These are phyloP conservation scores for Amanita rimosa DNA, from an alignment of 768 basidiomycete species.

Conservation along the genomic window DNA sequence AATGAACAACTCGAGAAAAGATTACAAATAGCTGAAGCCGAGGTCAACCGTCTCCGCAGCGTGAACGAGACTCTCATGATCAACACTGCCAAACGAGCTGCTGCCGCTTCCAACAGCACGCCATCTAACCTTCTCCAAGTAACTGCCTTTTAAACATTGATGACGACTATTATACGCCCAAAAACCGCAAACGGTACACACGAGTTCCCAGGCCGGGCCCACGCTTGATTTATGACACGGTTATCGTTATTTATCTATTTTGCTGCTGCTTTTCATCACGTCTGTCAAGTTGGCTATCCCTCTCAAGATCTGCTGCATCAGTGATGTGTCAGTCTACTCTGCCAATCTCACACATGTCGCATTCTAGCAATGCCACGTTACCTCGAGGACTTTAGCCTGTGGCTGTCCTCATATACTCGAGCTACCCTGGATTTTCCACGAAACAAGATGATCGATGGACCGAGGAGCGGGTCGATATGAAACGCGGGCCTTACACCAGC, in stretches of 20 bases:
- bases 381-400: constrained; percentile 22
- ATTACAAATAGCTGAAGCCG: constrained; percentile 68
- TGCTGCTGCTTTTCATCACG: constrained; percentile 25
- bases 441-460: constrained; percentile 40
- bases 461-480: constrained; percentile 39
- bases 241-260: constrained; percentile 32
- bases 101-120: constrained; percentile 32
- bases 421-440: constrained; percentile 13
- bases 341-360: constrained; percentile 16
- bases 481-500: constrained; percentile 47
- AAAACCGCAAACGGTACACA: constrained; percentile 19
- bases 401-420: constrained; percentile 20
- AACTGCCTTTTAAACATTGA: constrained; percentile 1
- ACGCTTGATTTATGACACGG: constrained; percentile 44
- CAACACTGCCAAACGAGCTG: constrained; percentile 53
- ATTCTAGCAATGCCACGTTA: constrained; percentile 49
- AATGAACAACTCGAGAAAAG: constrained; percentile 65
- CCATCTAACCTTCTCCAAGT: constrained; percentile 13
- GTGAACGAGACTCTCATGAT: constrained; percentile 89
- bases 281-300: constrained; percentile 18
- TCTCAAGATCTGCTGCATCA: constrained; percentile 25
- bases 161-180: constrained; percentile 3
- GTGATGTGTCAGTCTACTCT: constrained; percentile 19
- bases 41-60: constrained; percentile 71
- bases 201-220: constrained; percentile 42